Evolutionary conservation across 2,329 filamentous ascomycete genomes (phyloP), one percentile per base, ranked within the genome.

Genomic region (Xylariaceae sp.): DNA sequence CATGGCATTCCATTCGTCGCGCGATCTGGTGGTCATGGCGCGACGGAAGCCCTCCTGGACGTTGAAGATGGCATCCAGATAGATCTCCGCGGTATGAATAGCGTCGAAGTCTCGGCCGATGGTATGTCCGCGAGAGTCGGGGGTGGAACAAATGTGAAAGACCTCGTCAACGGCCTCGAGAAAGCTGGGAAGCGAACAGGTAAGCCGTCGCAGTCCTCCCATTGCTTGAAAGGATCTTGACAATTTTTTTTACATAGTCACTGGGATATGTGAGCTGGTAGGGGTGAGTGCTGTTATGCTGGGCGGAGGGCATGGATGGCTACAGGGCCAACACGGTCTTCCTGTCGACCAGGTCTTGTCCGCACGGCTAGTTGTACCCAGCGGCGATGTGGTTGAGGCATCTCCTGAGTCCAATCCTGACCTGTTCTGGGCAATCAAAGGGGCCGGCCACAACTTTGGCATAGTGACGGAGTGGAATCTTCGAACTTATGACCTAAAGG

Each of bases 201-300:
- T 56, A 39, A 54, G 53, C n/a, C n/a, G n/a, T 27, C 22, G 4
- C 22, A 27, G 22, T n/a, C n/a, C n/a, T n/a, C n/a, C n/a, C n/a
- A n/a, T n/a, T n/a, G n/a, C n/a, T n/a, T n/a, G n/a, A n/a, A n/a
- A n/a, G n/a, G n/a, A n/a, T n/a, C n/a, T n/a, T n/a, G n/a, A n/a
- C n/a, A n/a, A n/a, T n/a, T n/a, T n/a, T n/a, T n/a, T n/a, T n/a
- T n/a, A n/a, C 11, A 42, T 14, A 65, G 74, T 75, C 1, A 76
- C 74, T 10, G 75, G 75, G 35, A 72, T 69, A 9, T 82, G 78
- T 56, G 76, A 79, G 62, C 81, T 77, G 52, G 73, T 76, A 45
- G 72, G 76, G 45, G 58, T 68, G 22, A 54, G 76, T 2, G 76
- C 74, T 40, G 74, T 68, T 32, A 69, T 61, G 1, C 41, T 62